Conservation (phyloP, 441 rosid species). For the Erysimum pusillum region DNA sequence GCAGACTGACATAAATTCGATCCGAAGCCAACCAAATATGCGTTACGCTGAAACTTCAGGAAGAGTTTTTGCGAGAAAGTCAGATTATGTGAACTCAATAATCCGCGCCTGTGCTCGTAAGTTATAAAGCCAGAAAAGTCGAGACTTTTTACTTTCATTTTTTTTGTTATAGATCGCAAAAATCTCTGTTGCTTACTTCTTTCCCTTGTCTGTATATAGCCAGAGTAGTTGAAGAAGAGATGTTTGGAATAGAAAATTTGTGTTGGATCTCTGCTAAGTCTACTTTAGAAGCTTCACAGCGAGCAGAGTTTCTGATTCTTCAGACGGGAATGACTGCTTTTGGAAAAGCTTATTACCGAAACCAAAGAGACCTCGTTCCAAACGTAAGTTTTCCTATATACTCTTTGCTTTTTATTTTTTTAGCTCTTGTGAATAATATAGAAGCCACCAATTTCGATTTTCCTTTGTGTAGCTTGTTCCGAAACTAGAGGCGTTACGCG, state of each 20-base stretch:
- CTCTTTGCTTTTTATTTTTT: slow-evolving; percentile 16
- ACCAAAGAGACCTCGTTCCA: slow-evolving; percentile 88
- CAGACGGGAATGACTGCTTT: slow-evolving; percentile 98
- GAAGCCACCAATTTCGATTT: background rate
- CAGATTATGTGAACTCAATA: slow-evolving; percentile 82
- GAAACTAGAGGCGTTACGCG: slow-evolving; percentile 94
- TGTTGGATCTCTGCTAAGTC: slow-evolving; percentile 96
- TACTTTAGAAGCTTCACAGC: slow-evolving; percentile 89
- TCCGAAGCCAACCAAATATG: slow-evolving; percentile 83
- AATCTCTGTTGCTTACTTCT: slow-evolving; percentile 39
- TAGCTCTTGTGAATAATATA: slow-evolving; percentile 19
- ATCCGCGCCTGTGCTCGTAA: slow-evolving; percentile 94
- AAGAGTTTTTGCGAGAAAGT: slow-evolving; percentile 74
- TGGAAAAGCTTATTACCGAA: slow-evolving; percentile 91
- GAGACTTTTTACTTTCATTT: background rate
- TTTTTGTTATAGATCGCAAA: background rate
- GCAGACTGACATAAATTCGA: slow-evolving; percentile 91
- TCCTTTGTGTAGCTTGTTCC: slow-evolving; percentile 74
- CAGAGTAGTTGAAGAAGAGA: slow-evolving; percentile 92
- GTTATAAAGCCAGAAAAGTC: slow-evolving; percentile 40
- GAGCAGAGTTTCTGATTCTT: slow-evolving; percentile 85
- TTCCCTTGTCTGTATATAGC: slow-evolving; percentile 64
- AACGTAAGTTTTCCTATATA: slow-evolving; percentile 55
- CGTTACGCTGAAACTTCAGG: slow-evolving; percentile 66
- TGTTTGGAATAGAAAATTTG: slow-evolving; percentile 87